These are phyloP conservation scores for Cystofilobasidium ferigula DNA, from an alignment of 768 basidiomycete species.

Conservation along the genomic window DNA sequence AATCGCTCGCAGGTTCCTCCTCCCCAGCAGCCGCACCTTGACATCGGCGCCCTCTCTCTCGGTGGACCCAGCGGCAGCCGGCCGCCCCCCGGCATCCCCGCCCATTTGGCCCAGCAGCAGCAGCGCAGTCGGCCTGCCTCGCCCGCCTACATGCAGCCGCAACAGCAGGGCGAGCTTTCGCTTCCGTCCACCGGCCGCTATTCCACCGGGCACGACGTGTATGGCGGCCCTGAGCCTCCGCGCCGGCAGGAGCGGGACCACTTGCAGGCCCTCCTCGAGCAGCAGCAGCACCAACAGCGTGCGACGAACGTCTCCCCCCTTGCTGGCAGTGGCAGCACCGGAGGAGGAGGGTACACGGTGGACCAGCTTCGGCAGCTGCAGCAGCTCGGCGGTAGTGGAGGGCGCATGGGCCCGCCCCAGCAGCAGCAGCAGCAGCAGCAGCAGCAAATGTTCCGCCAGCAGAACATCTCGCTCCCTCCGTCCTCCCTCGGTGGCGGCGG, in stretches of 20 bases:
- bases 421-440: slow-evolving; percentile 2
- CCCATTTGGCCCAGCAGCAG: slow-evolving; percentile 3
- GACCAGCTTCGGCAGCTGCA: slow-evolving; percentile 7
- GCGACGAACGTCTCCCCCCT: not conserved
- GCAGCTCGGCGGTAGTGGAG: slow-evolving; percentile 2
- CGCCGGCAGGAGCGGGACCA: slow-evolving; percentile 7
- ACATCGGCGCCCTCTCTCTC: not conserved
- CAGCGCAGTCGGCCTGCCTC: slow-evolving; percentile 3
- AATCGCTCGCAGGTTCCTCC: not conserved
- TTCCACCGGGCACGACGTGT: too few relatives aligned
- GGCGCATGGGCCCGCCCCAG: not conserved
- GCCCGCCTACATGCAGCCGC: not conserved
- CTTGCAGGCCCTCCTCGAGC: slow-evolving; percentile 10
- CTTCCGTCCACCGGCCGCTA: too few relatives aligned
- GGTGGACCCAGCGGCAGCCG: not conserved
- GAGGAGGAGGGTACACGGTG: not conserved
- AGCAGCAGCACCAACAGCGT: slow-evolving; percentile 4
- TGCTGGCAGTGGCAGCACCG: not conserved
- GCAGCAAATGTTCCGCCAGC: not conserved
- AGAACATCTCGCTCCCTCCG: not conserved
- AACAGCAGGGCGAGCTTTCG: slow-evolving; percentile 2
- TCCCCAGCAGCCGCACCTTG: not conserved
- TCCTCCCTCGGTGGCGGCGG: not conserved
- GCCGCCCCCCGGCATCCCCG: not conserved
- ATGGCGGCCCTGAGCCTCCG: too few relatives aligned